These are phyloP conservation scores for Leccinum olivaceopallidum DNA, from an alignment of 768 basidiomycete species.

Conservation along the genomic window DNA sequence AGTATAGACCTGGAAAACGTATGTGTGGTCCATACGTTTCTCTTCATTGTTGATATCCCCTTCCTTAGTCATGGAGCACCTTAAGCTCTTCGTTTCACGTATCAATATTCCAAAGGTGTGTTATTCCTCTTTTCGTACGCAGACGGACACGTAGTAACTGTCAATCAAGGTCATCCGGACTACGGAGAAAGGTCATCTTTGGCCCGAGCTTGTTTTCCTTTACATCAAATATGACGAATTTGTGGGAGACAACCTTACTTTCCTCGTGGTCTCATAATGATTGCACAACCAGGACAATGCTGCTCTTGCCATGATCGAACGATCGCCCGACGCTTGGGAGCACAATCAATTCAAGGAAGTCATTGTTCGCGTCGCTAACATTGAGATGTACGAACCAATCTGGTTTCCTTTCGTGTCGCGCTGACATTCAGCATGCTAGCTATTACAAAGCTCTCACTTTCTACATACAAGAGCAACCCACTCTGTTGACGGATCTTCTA, in stretches of 20 bases:
- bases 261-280: conserved; percentile 2
- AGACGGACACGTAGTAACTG: background rate
- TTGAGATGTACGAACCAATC: conserved; percentile 75
- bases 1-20: conserved; percentile 93
- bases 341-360: conserved; percentile 99
- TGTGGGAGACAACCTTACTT: conserved; percentile 40
- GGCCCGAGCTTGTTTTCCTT: conserved; percentile 97
- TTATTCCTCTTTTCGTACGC: background rate
- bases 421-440: conserved; percentile 38
- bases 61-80: conserved; percentile 90
- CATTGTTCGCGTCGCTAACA: conserved; percentile 92
- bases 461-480: conserved; percentile 94
- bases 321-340: conserved; percentile 98
- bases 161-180: conserved; percentile 79
- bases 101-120: conserved; percentile 95
- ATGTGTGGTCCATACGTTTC: conserved; percentile 32
- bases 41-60: conserved; percentile 5
- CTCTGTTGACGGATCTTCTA: conserved; percentile 88
- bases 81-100: conserved; percentile 92
- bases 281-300: conserved; percentile 78
- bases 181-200: conserved; percentile 93
- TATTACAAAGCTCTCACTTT: conserved; percentile 96
- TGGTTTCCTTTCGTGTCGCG: background rate
- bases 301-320: conserved; percentile 97
- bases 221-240: conserved; percentile 99